Evolutionary conservation across 441 rosid genomes (phyloP), one percentile per base, ranked within the genome.

Genomic region (Francoa sonchifolia): DNA sequence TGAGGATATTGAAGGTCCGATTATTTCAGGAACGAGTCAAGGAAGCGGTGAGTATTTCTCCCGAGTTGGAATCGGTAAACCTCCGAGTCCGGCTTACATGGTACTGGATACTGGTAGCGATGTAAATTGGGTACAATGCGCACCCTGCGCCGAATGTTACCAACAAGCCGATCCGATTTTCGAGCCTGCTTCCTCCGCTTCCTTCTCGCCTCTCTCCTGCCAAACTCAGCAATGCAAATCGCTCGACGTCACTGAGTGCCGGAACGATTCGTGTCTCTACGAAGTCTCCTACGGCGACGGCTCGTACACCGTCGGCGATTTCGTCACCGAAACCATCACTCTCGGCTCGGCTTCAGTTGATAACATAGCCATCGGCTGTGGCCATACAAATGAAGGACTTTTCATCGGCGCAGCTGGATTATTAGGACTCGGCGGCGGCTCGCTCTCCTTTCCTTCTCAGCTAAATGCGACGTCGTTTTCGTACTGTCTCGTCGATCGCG

Each of bases 41-140:
- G 87, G 82, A 27, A 78, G 87, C 35, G 87, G 82, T 19, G 82
- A 74, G 77, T 78, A 74, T 42, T 78, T 78, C 55, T 60, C 82
- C 23, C 72, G 79, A 50, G 48, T 78, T 1, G 75, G 75, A 8
- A 61, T 78, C 31, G 82, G 87, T 2, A 66, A 50, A 14, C 87
- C 82, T 11, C 53, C 73, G 52, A 77, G 66, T 48, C 66, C 63
- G 20, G 66, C 65, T 9, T 77, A 74, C 49, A 47, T 77, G 79
- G 82, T 77, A 9, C 52, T 74, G 23, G 58, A 54, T 46, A 44
- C 58, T 19, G 58, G 58, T 11, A 54, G 58, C 36, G 58, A 54
- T 39, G 66, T 77, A 15, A 77, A 67, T 51, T 77, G 82, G 86
- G 44, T 77, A 21, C 82, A 77, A 32, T 77, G 82, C 31, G 48